Evolutionary conservation across 139 green algal genomes (phyloP).

Genomic region (Haematococcus lacustris): DNA sequence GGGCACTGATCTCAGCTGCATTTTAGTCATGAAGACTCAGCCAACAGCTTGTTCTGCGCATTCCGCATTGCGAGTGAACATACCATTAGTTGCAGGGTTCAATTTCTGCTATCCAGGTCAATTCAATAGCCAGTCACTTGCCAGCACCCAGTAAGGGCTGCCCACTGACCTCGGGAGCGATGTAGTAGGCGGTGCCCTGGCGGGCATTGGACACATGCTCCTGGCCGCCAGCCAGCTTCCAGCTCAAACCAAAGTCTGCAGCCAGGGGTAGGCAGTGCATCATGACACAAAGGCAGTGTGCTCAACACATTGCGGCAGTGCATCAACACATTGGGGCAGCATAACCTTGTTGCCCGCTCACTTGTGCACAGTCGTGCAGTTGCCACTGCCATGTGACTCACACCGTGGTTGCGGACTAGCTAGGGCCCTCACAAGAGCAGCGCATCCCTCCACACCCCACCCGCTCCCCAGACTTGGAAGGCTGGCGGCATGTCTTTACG

Average conservation of each 20-base stretch:
- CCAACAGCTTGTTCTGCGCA: too few relatives aligned
- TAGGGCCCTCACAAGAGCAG: neutral
- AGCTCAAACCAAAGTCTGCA: constrained; percentile 34
- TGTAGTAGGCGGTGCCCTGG: constrained; percentile 23
- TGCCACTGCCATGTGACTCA: neutral
- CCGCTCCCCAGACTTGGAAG: too few relatives aligned
- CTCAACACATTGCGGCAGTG: neutral
- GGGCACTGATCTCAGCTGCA: too few relatives aligned
- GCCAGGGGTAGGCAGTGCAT: constrained; percentile 10
- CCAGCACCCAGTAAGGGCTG: too few relatives aligned
- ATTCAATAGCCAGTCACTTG: too few relatives aligned
- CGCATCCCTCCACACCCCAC: neutral
- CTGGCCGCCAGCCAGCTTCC: constrained; percentile 20
- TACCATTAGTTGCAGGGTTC: too few relatives aligned
- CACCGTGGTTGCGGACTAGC: neutral
- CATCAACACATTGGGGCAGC: neutral
- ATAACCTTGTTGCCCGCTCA: constrained; percentile 1
- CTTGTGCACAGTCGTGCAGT: neutral
- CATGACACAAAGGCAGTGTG: neutral
- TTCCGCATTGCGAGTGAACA: too few relatives aligned
- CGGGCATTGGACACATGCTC: constrained; percentile 30
- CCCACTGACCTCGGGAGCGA: constrained; percentile 12
- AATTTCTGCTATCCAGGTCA: too few relatives aligned
- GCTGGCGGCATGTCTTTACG: too few relatives aligned
- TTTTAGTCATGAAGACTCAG: too few relatives aligned